phyloP scores from a whole-genome alignment of 345 rosid genomes.

The Populus simonii region DNA sequence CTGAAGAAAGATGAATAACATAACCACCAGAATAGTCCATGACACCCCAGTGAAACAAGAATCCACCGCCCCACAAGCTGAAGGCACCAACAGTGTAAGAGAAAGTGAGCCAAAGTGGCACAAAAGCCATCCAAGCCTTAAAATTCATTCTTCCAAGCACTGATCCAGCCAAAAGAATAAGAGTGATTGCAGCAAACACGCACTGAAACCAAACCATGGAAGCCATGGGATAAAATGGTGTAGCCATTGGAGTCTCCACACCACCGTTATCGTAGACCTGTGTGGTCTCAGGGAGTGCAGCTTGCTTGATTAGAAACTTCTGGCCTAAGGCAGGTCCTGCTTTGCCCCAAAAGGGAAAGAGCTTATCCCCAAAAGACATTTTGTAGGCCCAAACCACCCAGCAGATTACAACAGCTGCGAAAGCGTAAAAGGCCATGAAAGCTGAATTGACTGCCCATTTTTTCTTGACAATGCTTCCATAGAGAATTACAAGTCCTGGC shows the following conservation, averaged over 20 bases:
- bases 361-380: slow-evolving; percentile 47
- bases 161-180: slow-evolving; percentile 38
- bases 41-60: slow-evolving; percentile 55
- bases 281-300: slow-evolving; percentile 28
- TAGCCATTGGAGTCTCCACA: slow-evolving; percentile 19
- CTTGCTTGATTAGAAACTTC: slow-evolving; percentile 36
- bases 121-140: slow-evolving; percentile 51
- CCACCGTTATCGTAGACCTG: slow-evolving; percentile 14
- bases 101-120: slow-evolving; percentile 48
- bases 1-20: slow-evolving; percentile 52
- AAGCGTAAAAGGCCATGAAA: slow-evolving; percentile 53
- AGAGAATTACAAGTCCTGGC: slow-evolving; percentile 46
- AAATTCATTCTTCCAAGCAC: slow-evolving; percentile 46
- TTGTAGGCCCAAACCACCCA: slow-evolving; percentile 51
- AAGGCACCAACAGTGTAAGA: slow-evolving; percentile 44
- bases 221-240: slow-evolving; percentile 42
- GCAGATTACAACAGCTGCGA: slow-evolving; percentile 42
- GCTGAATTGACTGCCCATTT: slow-evolving; percentile 52
- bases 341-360: slow-evolving; percentile 49
- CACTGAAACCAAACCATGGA: slow-evolving; percentile 56
- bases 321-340: slow-evolving; percentile 52
- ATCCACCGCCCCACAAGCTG: slow-evolving; percentile 53
- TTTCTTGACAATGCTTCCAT: slow-evolving; percentile 49
- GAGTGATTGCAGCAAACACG: slow-evolving; percentile 38
- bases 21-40: slow-evolving; percentile 52